Conservation (phyloP, 2,329 filamentous ascomycete species). For the Colletotrichum falcatum region DNA sequence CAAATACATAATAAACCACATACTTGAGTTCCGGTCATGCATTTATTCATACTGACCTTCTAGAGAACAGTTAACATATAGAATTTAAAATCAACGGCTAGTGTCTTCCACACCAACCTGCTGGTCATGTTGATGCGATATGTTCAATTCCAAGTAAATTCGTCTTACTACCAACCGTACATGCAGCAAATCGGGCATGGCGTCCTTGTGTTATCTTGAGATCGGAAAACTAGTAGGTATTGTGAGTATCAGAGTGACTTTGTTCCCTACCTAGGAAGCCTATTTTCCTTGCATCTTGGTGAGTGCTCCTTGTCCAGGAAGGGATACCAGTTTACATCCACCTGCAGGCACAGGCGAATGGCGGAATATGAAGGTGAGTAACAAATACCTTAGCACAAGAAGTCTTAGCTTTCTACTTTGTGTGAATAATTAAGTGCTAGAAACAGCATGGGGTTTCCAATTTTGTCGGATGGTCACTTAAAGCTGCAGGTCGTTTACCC, state of each 20-base stretch:
- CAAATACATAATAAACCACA: background rate
- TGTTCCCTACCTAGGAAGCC: background rate
- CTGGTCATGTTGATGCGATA: background rate
- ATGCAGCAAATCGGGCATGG: background rate
- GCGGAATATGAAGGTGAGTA: too few relatives aligned
- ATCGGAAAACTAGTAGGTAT: background rate
- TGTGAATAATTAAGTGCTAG: too few relatives aligned
- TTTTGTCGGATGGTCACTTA: too few relatives aligned
- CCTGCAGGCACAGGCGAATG: background rate
- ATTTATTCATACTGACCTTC: background rate
- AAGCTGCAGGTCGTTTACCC: background rate
- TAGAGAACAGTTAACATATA: background rate
- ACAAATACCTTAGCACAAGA: too few relatives aligned
- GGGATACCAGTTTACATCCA: background rate
- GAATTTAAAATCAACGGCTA: background rate
- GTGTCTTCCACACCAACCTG: background rate
- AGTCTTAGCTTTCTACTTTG: too few relatives aligned
- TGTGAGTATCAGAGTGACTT: fast-evolving
- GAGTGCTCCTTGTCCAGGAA: background rate
- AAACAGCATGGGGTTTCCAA: too few relatives aligned
- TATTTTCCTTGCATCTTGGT: background rate
- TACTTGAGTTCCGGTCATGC: too few relatives aligned
- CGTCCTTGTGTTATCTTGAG: background rate
- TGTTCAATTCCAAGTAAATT: background rate
- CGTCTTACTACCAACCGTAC: background rate